These are phyloP conservation scores for Boletus sensibilis DNA, from an alignment of 768 basidiomycete species.

Conservation along the genomic window DNA sequence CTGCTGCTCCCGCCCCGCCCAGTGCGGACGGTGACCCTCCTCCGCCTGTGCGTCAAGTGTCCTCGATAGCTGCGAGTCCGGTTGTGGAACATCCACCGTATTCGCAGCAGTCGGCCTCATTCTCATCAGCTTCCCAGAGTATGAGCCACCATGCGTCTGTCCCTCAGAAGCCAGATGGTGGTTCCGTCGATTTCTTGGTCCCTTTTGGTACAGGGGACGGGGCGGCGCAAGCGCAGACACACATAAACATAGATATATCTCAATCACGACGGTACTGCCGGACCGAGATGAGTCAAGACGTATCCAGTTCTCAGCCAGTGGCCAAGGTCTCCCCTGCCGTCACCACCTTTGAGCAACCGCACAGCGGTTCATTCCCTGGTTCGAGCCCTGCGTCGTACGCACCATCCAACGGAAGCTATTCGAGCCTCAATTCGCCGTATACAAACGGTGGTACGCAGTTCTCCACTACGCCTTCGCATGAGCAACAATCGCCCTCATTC, in stretches of 20 bases:
- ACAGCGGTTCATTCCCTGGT: constrained; percentile 15
- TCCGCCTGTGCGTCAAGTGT: constrained; percentile 3
- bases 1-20: constrained; percentile 9
- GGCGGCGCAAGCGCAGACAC: constrained; percentile 7
- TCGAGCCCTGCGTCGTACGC: constrained; percentile 29
- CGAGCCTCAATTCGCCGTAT: constrained; percentile 28
- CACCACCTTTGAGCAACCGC: constrained; percentile 24
- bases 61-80: constrained; percentile 15
- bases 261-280: constrained; percentile 15
- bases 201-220: constrained; percentile 25
- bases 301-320: constrained; percentile 6
- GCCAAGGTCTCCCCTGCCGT: constrained; percentile 5
- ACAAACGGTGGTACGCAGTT: constrained; percentile 18
- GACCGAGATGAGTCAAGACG: constrained; percentile 13
- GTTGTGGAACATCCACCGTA: constrained; percentile 11
- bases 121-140: constrained; percentile 6
- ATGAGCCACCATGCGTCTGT: constrained; percentile 1
- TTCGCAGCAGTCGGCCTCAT: constrained; percentile 14
- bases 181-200: constrained; percentile 23
- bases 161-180: constrained; percentile 17
- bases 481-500: constrained; percentile 21
- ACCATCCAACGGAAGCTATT: constrained; percentile 25
- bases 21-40: constrained; percentile 14
- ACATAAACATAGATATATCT: constrained; percentile 15
- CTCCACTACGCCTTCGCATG: constrained; percentile 19